Conservation (phyloP, 2,329 filamentous ascomycete species). For the Fusarium agapanthi region DNA sequence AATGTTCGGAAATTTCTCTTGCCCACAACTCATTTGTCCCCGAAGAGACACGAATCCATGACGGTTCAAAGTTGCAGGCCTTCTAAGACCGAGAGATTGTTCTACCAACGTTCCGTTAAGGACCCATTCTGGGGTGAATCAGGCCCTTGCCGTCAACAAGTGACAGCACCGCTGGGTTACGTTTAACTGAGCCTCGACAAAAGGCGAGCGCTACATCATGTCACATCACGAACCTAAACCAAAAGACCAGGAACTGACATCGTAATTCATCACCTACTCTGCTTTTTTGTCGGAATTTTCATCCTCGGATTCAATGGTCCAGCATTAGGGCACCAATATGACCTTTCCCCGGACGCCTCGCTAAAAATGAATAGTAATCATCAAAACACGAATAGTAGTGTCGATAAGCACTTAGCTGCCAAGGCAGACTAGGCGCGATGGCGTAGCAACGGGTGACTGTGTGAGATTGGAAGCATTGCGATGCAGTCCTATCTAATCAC, state of each 20-base stretch:
- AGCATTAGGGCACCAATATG: constrained; percentile 22
- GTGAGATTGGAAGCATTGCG: constrained; percentile 1
- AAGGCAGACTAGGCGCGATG: not conserved
- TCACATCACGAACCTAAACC: constrained; percentile 17
- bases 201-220: not conserved
- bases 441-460: constrained; percentile 15
- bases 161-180: constrained; percentile 76
- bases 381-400: constrained; percentile 27
- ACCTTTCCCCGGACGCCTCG: constrained; percentile 49
- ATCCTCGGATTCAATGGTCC: constrained; percentile 26
- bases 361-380: constrained; percentile 41
- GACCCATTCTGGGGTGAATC: constrained; percentile 72
- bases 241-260: constrained; percentile 30
- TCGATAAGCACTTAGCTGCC: constrained; percentile 19
- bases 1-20: constrained; percentile 56
- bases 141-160: constrained; percentile 76
- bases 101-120: constrained; percentile 89
- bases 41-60: constrained; percentile 39
- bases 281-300: constrained; percentile 19
- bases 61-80: constrained; percentile 45
- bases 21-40: constrained; percentile 48
- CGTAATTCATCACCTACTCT: constrained; percentile 43
- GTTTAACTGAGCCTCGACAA: constrained; percentile 4
- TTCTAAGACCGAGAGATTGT: constrained; percentile 51
- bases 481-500: constrained; percentile 54